A percentile compares a stretch with the other conserved stretches of the same genome.
Evolutionary conservation across 164 flowering plant genomes (phyloP).

Genomic region (Tetrastigma voinierianum): DNA sequence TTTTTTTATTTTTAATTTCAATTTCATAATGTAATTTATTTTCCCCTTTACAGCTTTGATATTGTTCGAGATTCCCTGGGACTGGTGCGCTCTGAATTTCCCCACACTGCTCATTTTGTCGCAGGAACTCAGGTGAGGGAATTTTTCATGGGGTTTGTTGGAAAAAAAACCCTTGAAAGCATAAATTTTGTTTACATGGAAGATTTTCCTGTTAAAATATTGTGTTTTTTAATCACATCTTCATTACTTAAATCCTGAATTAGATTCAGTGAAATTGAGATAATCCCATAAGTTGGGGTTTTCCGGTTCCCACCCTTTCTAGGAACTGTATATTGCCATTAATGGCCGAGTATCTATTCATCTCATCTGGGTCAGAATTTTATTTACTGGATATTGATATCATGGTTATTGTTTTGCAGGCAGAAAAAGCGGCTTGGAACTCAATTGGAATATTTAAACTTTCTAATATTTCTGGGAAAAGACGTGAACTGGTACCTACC

Average conservation of each 20-base stretch:
- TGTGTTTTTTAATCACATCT: background rate
- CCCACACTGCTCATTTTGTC: constrained; percentile 72
- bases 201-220: too few species aligned
- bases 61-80: constrained; percentile 72
- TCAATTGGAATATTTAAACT: constrained; percentile 76
- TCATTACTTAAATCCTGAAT: background rate
- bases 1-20: background rate
- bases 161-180: too few species aligned
- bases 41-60: constrained; percentile 65
- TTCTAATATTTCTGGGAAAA: constrained; percentile 74
- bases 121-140: constrained; percentile 87
- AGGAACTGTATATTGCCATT: background rate
- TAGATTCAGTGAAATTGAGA: too few species aligned
- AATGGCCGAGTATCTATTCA: background rate
- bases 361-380: background rate
- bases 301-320: background rate
- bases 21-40: background rate
- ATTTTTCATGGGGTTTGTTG: too few species aligned
- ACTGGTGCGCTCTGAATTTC: constrained; percentile 77
- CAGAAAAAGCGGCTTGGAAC: constrained; percentile 73
- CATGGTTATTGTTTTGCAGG: constrained; percentile 42
- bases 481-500: constrained; percentile 62
- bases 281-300: background rate
- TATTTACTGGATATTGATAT: background rate
- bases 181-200: too few species aligned